Evolutionary conservation across 23 red algal genomes (phyloP), one percentile per base, ranked within the genome.

Genomic region (Chondrus crispus): DNA sequence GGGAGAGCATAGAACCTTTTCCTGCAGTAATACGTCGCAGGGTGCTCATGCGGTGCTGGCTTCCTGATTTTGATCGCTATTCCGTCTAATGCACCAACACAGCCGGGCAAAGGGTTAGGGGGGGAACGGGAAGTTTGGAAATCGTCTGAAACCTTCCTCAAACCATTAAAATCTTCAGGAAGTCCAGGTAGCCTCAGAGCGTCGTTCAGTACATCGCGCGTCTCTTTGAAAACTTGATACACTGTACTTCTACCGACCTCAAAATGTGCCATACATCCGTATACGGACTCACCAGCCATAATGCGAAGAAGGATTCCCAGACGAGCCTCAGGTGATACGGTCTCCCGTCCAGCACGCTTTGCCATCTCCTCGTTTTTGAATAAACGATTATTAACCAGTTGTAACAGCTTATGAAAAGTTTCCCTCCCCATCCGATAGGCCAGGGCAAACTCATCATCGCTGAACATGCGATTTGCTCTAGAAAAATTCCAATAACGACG

Each of bases 1-100:
- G 72, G 72, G 2, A 77, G 72, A 4, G 72, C 47, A 39, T 77
- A 77, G 30, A 50, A 77, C 13, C 72, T 47, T 48, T 77, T 77
- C 2, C 72, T 42, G 40, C 7, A 77, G 18, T 46, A 77, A 28
- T 49, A 77, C 12, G 72, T 47, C 12, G 40, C 72, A 9, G 72
- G 44, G 18, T 49, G 29, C 33, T 78, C 72, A 3, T 47, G 38
- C 22, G 30, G 52, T 47, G 4, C 7, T 22, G 72, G 40, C 26
- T 77, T 77, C 40, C 20, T 47, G 3, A 77, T 77, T n/a, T 77
- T 47, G 4, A 77, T 48, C 9, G 72, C 72, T 2, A 77, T 77
- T 5, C 72, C 72, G 32, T 77, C 72, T 26, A 77, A 50, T 2
- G 72, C 72, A 2, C 72, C 72, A 4, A 49, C 42, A 40, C 40